Evolutionary conservation across 768 basidiomycete genomes (phyloP).

Genomic region (Russula sp.): DNA sequence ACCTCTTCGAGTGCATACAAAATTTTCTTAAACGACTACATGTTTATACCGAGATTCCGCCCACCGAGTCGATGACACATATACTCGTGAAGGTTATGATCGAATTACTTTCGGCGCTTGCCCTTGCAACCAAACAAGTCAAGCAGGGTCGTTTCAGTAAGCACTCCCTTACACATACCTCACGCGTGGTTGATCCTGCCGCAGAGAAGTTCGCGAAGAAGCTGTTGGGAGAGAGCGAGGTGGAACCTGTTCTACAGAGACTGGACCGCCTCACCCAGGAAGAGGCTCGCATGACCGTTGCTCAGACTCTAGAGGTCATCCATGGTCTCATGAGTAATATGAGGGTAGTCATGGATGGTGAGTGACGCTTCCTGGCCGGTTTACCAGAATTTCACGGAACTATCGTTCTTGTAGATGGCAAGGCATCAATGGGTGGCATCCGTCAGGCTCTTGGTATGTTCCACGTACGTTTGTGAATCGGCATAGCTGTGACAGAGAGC

Average conservation of each 20-base stretch:
- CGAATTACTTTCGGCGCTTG: constrained; percentile 8
- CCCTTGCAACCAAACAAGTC: constrained; percentile 7
- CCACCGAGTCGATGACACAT: not conserved
- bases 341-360: not conserved
- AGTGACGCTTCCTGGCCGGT: not conserved
- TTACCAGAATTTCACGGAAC: not conserved
- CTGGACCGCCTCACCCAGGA: constrained; percentile 6
- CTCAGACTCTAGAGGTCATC: not conserved
- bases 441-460: not conserved
- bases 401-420: not conserved
- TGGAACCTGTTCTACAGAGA: not conserved
- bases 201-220: constrained; percentile 9
- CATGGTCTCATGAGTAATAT: not conserved
- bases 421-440: not conserved
- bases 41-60: not conserved
- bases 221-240: not conserved
- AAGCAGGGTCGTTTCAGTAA: constrained; percentile 8
- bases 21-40: constrained; percentile 3
- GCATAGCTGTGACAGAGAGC: too few relatives aligned
- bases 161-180: not conserved
- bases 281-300: not conserved
- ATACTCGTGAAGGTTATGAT: not conserved
- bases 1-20: not conserved
- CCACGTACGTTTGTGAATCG: too few relatives aligned
- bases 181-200: not conserved